Conservation (phyloP, 768 basidiomycete species). For the Lactarius deliciosus region DNA sequence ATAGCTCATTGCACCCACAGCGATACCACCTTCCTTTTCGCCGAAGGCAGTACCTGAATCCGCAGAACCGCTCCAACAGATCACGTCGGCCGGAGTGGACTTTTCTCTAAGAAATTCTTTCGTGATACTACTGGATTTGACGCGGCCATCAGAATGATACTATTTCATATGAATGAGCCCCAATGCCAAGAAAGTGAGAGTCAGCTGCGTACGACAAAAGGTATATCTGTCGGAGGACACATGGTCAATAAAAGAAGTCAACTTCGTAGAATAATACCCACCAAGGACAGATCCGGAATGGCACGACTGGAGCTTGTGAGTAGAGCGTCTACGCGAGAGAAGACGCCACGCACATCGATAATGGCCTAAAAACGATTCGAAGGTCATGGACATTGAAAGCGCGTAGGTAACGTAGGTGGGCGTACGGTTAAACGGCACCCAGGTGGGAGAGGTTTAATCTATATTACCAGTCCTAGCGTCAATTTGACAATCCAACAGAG, state of each 20-base stretch:
- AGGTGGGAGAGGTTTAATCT: constrained; percentile 43
- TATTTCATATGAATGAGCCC: constrained; percentile 6
- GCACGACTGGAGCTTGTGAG: constrained; percentile 35
- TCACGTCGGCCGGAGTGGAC: constrained; percentile 28
- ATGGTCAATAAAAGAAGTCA: background rate
- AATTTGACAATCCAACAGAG: constrained; percentile 2
- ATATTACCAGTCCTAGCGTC: background rate
- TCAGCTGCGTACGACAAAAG: constrained; percentile 15
- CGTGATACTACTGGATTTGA: constrained; percentile 17
- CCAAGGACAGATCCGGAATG: constrained; percentile 46
- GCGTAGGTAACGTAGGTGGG: background rate
- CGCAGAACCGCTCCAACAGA: constrained; percentile 30
- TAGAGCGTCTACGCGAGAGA: background rate
- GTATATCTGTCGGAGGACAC: constrained; percentile 16
- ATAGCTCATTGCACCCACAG: constrained; percentile 31
- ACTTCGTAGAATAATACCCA: constrained; percentile 11
- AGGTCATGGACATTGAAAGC: constrained; percentile 2
- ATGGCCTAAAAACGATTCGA: constrained; percentile 16
- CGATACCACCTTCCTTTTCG: constrained; percentile 16
- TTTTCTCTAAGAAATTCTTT: constrained; percentile 12
- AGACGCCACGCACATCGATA: constrained; percentile 25
- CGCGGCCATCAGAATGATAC: constrained; percentile 29
- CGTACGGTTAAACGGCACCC: constrained; percentile 49
- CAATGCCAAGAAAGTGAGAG: background rate
- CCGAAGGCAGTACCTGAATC: constrained; percentile 26